Conservation (phyloP, 2,329 filamentous ascomycete genomes). For the Xylariaceae sp. region DNA sequence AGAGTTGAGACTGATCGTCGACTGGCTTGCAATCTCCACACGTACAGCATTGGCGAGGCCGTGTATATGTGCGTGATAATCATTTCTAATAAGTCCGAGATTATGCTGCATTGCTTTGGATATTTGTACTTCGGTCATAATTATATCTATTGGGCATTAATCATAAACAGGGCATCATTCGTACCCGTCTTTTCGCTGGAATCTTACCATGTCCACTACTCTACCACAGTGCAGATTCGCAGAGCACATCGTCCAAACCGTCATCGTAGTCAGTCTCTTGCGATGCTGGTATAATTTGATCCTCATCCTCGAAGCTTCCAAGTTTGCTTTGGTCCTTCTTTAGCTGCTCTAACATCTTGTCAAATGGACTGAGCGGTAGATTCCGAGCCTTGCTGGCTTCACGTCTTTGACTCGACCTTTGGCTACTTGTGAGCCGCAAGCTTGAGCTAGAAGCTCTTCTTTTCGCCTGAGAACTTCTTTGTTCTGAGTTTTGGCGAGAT, state of each 20-base stretch:
- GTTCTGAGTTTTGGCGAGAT: not conserved
- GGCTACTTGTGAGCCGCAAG: not conserved
- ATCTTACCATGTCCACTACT: no score
- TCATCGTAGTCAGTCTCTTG: conserved; percentile 5
- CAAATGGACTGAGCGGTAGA: conserved; percentile 8
- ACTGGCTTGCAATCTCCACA: no score
- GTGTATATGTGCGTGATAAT: no score
- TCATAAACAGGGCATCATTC: no score
- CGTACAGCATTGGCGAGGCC: no score
- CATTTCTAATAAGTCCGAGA: no score
- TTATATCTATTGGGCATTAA: no score
- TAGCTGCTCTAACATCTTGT: conserved; percentile 16
- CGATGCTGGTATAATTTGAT: not conserved
- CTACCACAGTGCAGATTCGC: not conserved
- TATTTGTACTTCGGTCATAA: no score
- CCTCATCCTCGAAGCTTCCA: not conserved
- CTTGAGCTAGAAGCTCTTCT: not conserved
- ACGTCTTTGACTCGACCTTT: not conserved
- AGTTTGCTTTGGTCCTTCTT: conserved; percentile 3
- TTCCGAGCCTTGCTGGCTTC: not conserved
- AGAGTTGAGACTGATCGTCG: no score
- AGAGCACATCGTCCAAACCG: conserved; percentile 1
- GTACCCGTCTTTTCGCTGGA: no score
- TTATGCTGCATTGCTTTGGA: no score
- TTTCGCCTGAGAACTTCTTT: no score